Percentiles rank a stretch among this genome's conserved stretches.
Conservation (phyloP, 1,284 basidiomycete species). For the Cystobasidium slooffiae region DNA sequence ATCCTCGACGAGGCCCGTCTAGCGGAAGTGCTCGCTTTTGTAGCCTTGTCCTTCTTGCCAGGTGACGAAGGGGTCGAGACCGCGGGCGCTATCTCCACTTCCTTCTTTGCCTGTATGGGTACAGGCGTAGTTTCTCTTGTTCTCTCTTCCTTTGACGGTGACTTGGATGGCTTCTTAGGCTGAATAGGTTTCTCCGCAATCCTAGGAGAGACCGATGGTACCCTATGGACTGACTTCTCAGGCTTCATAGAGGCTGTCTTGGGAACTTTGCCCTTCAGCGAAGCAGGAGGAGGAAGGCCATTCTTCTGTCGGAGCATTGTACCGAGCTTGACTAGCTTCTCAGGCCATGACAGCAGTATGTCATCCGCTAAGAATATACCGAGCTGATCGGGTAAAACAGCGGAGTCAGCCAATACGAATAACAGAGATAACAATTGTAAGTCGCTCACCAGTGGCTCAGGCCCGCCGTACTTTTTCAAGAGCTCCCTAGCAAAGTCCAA, state of each 20-base stretch:
- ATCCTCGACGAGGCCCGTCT: slow-evolving; percentile 16
- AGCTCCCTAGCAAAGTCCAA: slow-evolving; percentile 37
- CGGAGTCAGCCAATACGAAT: neutral
- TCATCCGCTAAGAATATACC: slow-evolving; percentile 41
- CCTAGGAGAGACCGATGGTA: neutral
- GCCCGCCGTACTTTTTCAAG: slow-evolving; percentile 27
- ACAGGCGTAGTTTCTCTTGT: neutral
- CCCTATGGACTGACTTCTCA: neutral
- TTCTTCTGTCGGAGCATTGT: slow-evolving; percentile 39
- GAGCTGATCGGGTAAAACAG: slow-evolving; percentile 23
- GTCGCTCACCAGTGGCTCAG: slow-evolving; percentile 17
- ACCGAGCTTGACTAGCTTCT: slow-evolving; percentile 28
- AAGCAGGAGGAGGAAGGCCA: slow-evolving; percentile 23
- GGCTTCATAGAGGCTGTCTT: neutral
- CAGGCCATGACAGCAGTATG: slow-evolving; percentile 42
- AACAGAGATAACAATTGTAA: neutral
- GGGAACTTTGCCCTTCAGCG: neutral
- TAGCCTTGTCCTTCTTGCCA: slow-evolving; percentile 10
- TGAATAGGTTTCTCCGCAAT: slow-evolving; percentile 9
- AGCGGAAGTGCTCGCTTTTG: neutral
- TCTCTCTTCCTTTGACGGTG: neutral
- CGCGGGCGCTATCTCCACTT: neutral
- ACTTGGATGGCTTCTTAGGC: neutral
- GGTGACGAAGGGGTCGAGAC: neutral
- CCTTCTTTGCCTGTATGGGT: slow-evolving; percentile 6